Conservation (phyloP, 2,329 filamentous ascomycete genomes). For the Davidsoniella eucalypti region DNA sequence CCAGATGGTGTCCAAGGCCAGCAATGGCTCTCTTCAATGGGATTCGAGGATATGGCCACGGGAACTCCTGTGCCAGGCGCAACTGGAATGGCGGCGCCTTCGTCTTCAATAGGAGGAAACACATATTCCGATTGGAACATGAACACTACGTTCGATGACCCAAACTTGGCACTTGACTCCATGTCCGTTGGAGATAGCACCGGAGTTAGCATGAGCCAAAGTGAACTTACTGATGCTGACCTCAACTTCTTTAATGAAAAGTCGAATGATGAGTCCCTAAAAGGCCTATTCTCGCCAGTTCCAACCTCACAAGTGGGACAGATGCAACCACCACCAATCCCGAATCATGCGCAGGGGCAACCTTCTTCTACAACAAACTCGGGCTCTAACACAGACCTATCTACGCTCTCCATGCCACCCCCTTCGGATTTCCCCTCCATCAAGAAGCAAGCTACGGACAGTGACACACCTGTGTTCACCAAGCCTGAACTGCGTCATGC, state of each 20-base stretch:
- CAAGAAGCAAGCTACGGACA: slow-evolving; percentile 8
- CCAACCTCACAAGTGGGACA: background rate
- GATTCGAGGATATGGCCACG: slow-evolving; percentile 30
- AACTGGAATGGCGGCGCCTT: background rate
- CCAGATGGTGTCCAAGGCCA: slow-evolving; percentile 45
- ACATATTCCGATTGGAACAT: too few species aligned
- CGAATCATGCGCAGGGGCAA: slow-evolving; percentile 7
- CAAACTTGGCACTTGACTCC: slow-evolving; percentile 28
- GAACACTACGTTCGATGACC: too few species aligned
- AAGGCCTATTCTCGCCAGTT: slow-evolving; percentile 1
- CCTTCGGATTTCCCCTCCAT: slow-evolving; percentile 11
- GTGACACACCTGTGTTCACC: slow-evolving; percentile 27
- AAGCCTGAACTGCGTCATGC: slow-evolving; percentile 44
- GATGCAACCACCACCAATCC: slow-evolving; percentile 12
- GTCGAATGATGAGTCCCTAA: background rate
- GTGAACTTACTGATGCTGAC: slow-evolving; percentile 63
- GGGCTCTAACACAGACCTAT: slow-evolving; percentile 4
- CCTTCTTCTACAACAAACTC: background rate
- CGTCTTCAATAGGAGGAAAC: slow-evolving; percentile 22
- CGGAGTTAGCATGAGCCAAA: slow-evolving; percentile 52
- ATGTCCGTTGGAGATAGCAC: background rate
- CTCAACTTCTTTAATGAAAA: slow-evolving; percentile 67
- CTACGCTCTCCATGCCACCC: slow-evolving; percentile 6
- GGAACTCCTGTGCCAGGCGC: slow-evolving; percentile 36
- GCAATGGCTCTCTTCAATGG: background rate